Evolutionary conservation across 78 protist species (phyloP), one percentile per base, ranked within the genome.

Genomic region (Cavenderia fasciculata): DNA sequence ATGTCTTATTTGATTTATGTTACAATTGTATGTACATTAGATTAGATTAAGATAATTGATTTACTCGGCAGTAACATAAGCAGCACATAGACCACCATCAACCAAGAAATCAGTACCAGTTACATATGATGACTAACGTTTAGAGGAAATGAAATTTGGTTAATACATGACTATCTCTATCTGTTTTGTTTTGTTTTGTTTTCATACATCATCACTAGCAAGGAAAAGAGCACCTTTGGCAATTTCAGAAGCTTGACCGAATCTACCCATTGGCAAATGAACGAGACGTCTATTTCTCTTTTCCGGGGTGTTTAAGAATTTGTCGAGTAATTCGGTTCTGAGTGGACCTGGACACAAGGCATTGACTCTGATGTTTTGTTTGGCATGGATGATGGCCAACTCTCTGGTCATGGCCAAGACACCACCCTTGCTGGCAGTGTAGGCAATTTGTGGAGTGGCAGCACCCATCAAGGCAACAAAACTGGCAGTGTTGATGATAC

Each of bases 311-410:
- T 86, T 54, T 23, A 95, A 59, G 84, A 85, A 86, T 72, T 68
- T 86, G 25, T 74, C 92, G 36, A 86, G 54, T 11, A 92, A 56
- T 8, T 77, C 95, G 1, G 97, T 95, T 69, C 74, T 87, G 29
- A 95, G 76, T 34, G 95, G 97, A 44, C 97, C 97, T 54, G 97
- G 97, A 59, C 96, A 95, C 25, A 95, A 36, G 5, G 97, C 87
- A 70, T 95, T 95, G 63, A 87, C 88, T 41, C 97, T 82, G 51
- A 95, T 95, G 44, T 73, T 73, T 62, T 92, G 93, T 38, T 87
- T 54, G 27, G 97, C 97, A 44, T 95, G 95, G 47, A 87, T 69
- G 29, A 95, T 73, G 29, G 97, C 97, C 4, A 95, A 34, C 54
- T 95, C 97, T 44, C 97, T 91, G 0, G 93, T 94, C 79, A 85